Base-by-base conservation (phyloP, 2,329 filamentous ascomycete genomes). In the Zymoseptoria brevis region DNA sequence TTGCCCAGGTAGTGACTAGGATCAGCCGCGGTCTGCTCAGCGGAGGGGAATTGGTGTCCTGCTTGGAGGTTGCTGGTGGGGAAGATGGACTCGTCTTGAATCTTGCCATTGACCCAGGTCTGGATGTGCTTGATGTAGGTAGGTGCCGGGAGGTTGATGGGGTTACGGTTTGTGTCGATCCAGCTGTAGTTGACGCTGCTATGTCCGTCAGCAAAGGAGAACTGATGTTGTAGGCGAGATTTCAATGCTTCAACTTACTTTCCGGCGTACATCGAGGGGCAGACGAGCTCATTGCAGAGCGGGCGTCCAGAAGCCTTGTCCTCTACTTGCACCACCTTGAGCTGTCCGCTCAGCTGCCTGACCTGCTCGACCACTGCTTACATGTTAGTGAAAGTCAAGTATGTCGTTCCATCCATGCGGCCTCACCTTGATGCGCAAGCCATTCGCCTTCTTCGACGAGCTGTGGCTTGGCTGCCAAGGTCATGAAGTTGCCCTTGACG, bases 401-500 rank as follows among this genome's bases (percentile, higher is more conserved):
- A 6, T 21, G 24, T 5, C 26, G 11, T 49, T 19, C 8, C n/a
- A 22, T 51, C 19, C 19, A 51, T 19, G 19, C 9, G 24, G 5
- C 55, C 77, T 72, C 81, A 96, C 93, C 87, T 81, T 96, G 93
- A 75, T 96, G 90, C 63, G 92, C 92, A 67, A 96, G 83, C 93
- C 93, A 97, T 76, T 97, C 93, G 66, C 90, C 93, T 72, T 90
- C 86, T 70, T 96, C 93, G 52, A 96, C 89, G 58, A 94, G 92
- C 78, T 93, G 92, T 21, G 93, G 93, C 71, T 92, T 88, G 54
- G 91, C 90, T 69, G 92, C 95, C 60, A 97, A 77, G 9, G 93
- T 96, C 87, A 96, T 90, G 73, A 97, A 96, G 78, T 96, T 97
- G 60, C 93, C 93, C 79, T 93, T 96, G 70, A 96, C 92, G 65